Base-by-base conservation (phyloP, 176 grass and related monocot genomes). In the Oropetium thomaeum region DNA sequence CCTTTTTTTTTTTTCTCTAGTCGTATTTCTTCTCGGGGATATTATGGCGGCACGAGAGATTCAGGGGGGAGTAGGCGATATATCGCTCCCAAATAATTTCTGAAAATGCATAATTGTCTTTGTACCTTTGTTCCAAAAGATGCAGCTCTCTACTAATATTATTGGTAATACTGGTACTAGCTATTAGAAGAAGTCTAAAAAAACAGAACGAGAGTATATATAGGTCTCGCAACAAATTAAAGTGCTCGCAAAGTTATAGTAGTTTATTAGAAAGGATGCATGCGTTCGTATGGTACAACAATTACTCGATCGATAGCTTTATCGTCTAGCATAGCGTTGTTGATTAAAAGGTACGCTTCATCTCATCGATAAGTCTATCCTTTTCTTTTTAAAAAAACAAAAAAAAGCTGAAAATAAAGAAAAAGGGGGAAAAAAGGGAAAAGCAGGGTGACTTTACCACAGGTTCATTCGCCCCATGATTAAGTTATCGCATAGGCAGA, bases 41-140 rank as follows among this genome's bases (percentile, higher is more conserved):
- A n/a, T n/a, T 20, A 32, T 27, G 30, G 67, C 37, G 49, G 35
- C 17, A 60, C 28, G 60, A 73, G 51, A 53, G 80, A 79, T 79
- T 73, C 60, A 87, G 60, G 61, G 60, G 61, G 23, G 72, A 33
- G 79, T 73, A 78, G 74, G 52, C 27, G 74, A 78, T 30, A 77
- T 72, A 87, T 55, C 25, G 10, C 38, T 1, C 6, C 26, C 22
- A n/a, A n/a, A n/a, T n/a, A n/a, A n/a, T n/a, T n/a, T n/a, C 23
- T n/a, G 54, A 57, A 25, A 80, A 76, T 45, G 78, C 37, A 22
- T n/a, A 27, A 3, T 7, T 31, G 13, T 42, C 32, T 25, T 40
- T 64, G 10, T 57, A 0, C 14, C 16, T 10, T 39, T 31, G 2
- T 23, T 40, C 5, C 5, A 38, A 5, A 38, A 3, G 35, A 38